These are phyloP conservation scores for Magnaporthiopsis rhizophila DNA, from an alignment of 2,329 filamentous ascomycete genomes.

Conservation along the genomic window DNA sequence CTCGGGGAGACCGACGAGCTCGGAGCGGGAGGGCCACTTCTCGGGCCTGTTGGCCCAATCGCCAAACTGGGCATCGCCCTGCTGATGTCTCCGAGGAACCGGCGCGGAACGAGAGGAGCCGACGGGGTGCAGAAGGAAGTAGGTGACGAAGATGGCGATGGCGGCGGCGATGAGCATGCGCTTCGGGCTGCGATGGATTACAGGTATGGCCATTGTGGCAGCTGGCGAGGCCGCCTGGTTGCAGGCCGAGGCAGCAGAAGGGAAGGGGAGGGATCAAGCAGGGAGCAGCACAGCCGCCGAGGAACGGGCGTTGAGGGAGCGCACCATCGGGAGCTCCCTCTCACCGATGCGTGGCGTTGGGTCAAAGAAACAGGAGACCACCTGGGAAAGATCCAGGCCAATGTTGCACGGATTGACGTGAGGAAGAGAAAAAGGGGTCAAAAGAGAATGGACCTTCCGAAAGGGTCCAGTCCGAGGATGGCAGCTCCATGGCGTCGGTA, in stretches of 20 bases:
- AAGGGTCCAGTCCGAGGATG: not conserved
- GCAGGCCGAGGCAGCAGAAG: not conserved
- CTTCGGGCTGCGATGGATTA: conserved; percentile 1
- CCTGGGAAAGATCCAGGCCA: not conserved
- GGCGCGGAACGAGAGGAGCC: not conserved
- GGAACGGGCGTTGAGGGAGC: not conserved
- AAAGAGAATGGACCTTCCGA: not conserved
- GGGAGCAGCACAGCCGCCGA: not conserved
- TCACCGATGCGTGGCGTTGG: not conserved
- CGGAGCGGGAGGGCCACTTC: conserved; percentile 16
- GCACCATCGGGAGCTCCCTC: not conserved
- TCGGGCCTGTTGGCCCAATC: conserved; percentile 21
- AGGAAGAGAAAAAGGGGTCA: not conserved
- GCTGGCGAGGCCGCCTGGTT: not conserved
- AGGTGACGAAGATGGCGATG: conserved; percentile 1
- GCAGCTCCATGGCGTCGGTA: not conserved
- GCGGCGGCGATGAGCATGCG: not conserved
- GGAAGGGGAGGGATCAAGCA: not conserved
- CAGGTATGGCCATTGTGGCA: conserved; percentile 3
- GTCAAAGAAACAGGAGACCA: no score
- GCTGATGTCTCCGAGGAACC: not conserved
- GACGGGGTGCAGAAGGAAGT: conserved; percentile 1
- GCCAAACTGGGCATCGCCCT: conserved; percentile 12
- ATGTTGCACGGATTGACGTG: not conserved
- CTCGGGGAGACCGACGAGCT: conserved; percentile 22